These are phyloP conservation scores for Hebeloma cylindrosporum DNA, from an alignment of 768 basidiomycete genomes.

Conservation along the genomic window DNA sequence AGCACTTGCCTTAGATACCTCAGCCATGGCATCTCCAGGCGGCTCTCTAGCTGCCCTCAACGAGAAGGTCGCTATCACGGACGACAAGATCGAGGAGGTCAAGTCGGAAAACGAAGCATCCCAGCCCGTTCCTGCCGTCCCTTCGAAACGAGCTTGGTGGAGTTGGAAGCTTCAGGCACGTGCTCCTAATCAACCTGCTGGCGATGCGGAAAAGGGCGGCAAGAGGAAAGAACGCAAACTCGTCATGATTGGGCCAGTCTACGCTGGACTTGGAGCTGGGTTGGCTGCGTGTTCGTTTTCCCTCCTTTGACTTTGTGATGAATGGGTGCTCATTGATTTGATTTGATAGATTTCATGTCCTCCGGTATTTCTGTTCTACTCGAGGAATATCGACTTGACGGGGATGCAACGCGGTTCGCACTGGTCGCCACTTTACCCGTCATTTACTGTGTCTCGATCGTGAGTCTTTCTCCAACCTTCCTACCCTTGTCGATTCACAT, in stretches of 20 bases:
- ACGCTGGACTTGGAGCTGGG: constrained; percentile 66
- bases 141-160: constrained; percentile 38
- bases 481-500: not conserved
- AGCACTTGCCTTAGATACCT: constrained; percentile 6
- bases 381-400: constrained; percentile 69
- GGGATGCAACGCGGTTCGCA: constrained; percentile 58
- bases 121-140: constrained; percentile 15
- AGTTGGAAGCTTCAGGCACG: constrained; percentile 46
- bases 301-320: constrained; percentile 4
- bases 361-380: constrained; percentile 60
- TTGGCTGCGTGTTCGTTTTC: constrained; percentile 55
- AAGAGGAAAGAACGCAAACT: constrained; percentile 42
- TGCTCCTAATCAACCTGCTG: constrained; percentile 13
- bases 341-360: constrained; percentile 54
- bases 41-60: constrained; percentile 31
- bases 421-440: constrained; percentile 66
- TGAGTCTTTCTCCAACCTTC: constrained; percentile 35
- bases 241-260: constrained; percentile 65
- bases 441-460: constrained; percentile 75
- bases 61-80: constrained; percentile 29
- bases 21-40: constrained; percentile 21
- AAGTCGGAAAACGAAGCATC: constrained; percentile 16
- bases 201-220: constrained; percentile 41
- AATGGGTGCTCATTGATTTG: constrained; percentile 16
- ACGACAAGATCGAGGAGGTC: constrained; percentile 18